Percentiles rank a stretch among this genome's conserved stretches.
phyloP scores from a whole-genome alignment of 2,329 filamentous ascomycete species.

The Mollisia scopiformis region DNA sequence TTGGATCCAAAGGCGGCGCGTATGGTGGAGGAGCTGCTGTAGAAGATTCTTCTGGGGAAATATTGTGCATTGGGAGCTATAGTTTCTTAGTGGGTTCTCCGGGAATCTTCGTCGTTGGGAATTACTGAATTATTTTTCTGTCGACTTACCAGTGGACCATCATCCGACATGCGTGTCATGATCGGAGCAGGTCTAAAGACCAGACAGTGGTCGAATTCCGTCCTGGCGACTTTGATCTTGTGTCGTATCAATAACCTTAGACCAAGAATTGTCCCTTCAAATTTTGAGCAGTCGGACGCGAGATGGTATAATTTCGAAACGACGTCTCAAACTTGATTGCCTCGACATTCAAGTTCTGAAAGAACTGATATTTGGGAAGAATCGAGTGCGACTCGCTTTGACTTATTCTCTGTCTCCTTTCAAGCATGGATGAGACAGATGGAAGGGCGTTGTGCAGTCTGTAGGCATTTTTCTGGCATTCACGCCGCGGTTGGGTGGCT shows the following conservation, averaged over 20 bases:
- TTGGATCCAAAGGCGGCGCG: neutral
- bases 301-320: neutral
- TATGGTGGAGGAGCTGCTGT: neutral
- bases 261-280: neutral
- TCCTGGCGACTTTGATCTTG: neutral
- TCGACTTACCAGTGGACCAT: neutral
- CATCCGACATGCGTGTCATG: neutral
- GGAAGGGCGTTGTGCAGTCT: neutral
- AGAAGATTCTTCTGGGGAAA: neutral
- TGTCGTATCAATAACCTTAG: neutral
- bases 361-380: neutral
- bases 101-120: neutral
- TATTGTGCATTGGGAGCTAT: neutral
- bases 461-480: neutral
- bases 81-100: neutral
- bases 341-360: neutral
- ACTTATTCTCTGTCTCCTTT: neutral
- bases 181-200: neutral
- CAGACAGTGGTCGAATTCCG: neutral
- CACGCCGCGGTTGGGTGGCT: slow-evolving; percentile 3
- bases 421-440: neutral
- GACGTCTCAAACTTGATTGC: neutral
- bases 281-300: neutral
- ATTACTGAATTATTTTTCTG: neutral
- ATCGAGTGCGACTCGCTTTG: neutral